Conservation (phyloP, 768 basidiomycete species). For the Hygrophorus russula region DNA sequence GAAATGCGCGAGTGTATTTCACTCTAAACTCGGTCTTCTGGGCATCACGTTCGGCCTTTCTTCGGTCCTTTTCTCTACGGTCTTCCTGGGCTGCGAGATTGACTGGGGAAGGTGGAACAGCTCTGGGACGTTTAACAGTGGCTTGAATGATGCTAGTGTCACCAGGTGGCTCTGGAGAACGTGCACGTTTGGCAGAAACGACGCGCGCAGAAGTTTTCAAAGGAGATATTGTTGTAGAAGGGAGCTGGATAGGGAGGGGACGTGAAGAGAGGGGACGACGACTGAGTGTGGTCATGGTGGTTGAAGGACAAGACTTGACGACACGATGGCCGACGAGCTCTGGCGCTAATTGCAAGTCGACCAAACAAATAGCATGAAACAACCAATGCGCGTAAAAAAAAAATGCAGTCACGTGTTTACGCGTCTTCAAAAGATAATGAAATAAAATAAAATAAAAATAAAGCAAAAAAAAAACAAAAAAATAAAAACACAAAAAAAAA, state of each 20-base stretch:
- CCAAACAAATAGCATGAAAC: no score
- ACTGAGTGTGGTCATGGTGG: conserved; percentile 2
- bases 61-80: conserved; percentile 36
- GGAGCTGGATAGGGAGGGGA: background rate
- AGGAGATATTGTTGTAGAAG: background rate
- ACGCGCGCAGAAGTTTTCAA: conserved; percentile 3
- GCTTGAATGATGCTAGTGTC: conserved; percentile 16
- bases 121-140: conserved; percentile 33
- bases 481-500: no score
- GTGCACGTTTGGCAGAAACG: conserved; percentile 15
- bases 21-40: conserved; percentile 62
- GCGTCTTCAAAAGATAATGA: no score
- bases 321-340: no score
- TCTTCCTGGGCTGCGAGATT: conserved; percentile 18
- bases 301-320: no score
- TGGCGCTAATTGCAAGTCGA: no score
- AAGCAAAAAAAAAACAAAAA: no score
- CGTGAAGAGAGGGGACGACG: conserved; percentile 4
- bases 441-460: no score
- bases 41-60: conserved; percentile 38
- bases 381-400: no score
- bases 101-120: conserved; percentile 13
- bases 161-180: conserved; percentile 18
- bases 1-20: conserved; percentile 83
- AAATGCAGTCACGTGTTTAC: no score